Conservation (phyloP, 345 rosid species). For the Nephelium lappaceum region DNA sequence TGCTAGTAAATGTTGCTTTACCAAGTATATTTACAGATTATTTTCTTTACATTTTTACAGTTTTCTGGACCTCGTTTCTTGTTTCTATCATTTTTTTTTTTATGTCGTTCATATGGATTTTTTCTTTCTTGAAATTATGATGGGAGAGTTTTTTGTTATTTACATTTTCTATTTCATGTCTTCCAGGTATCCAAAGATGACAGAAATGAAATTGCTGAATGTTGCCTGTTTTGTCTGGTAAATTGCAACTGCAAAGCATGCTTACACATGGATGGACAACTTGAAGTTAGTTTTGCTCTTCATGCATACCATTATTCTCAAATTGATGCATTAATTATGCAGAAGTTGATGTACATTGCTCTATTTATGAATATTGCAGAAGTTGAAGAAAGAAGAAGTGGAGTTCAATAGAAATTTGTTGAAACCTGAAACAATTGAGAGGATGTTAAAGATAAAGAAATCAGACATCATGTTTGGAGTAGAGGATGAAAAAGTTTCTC, state of each 20-base stretch:
- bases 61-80: not conserved
- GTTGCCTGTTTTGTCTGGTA: constrained; percentile 52
- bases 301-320: not conserved
- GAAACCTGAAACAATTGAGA: not conserved
- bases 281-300: constrained; percentile 35
- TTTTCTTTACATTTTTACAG: not conserved
- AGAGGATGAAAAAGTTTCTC: constrained; percentile 19
- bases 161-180: not conserved
- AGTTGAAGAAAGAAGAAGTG: not conserved
- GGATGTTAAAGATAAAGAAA: not conserved
- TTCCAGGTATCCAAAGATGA: constrained; percentile 53
- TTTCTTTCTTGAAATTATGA: not conserved
- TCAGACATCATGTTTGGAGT: not conserved
- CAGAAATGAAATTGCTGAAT: constrained; percentile 41
- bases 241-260: constrained; percentile 74
- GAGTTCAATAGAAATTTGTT: not conserved
- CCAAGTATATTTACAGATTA: not conserved
- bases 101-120: constrained; percentile 16
- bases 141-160: too few species aligned
- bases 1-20: not conserved
- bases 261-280: constrained; percentile 43
- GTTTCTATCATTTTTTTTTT: not conserved
- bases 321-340: not conserved
- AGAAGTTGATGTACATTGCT: not conserved
- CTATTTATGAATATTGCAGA: constrained; percentile 23